Percentiles rank a stretch among this genome's conserved stretches.
These are phyloP conservation scores for Papilionanthe hybrid DNA, from an alignment of 116 monocot genomes.

Conservation along the genomic window DNA sequence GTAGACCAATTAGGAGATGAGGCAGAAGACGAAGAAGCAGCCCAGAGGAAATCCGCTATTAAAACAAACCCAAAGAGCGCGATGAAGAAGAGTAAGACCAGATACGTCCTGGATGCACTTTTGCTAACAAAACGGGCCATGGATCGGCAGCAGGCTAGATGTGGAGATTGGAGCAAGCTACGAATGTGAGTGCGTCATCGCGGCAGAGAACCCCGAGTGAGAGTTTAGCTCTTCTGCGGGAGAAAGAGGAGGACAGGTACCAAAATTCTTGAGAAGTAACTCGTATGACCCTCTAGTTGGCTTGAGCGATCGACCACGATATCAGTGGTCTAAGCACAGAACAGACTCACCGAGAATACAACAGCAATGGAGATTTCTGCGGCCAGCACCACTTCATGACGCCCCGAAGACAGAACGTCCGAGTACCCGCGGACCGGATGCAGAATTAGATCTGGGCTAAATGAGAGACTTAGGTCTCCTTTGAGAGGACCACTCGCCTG, in stretches of 20 bases:
- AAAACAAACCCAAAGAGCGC: slow-evolving; percentile 61
- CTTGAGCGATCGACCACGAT: no score
- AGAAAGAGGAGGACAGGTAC: neutral
- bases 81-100: slow-evolving; percentile 50
- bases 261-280: no score
- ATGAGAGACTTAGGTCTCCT: no score
- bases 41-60: slow-evolving; percentile 78
- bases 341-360: no score
- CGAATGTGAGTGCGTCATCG: neutral
- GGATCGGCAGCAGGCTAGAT: neutral
- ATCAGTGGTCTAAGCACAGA: no score
- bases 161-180: neutral
- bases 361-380: no score
- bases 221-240: neutral
- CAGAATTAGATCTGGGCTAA: no score
- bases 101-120: slow-evolving; percentile 38
- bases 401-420: no score
- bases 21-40: slow-evolving; percentile 46
- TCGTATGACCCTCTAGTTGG: no score
- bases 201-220: neutral
- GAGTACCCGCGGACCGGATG: no score
- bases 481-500: no score
- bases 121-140: slow-evolving; percentile 52
- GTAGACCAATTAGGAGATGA: slow-evolving; percentile 37
- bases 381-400: no score